phyloP scores from a whole-genome alignment of 176 grass and related monocot genomes.

The Raddia distichophylla region DNA sequence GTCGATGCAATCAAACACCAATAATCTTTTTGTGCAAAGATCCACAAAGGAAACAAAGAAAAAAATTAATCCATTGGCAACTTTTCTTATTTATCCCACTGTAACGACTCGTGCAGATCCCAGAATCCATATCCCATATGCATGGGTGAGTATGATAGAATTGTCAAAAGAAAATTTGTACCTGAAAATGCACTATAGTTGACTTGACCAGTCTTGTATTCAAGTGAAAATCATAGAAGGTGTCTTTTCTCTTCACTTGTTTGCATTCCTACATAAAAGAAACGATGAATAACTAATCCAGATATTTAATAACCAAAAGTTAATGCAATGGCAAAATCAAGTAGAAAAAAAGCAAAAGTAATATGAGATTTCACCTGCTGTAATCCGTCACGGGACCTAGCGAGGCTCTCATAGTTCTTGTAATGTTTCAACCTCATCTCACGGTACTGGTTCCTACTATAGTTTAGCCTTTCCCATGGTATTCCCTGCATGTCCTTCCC shows the following conservation, averaged over 20 bases:
- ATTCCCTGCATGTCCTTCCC: slow-evolving; percentile 71
- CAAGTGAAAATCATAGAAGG: slow-evolving; percentile 85
- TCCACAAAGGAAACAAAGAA: not conserved
- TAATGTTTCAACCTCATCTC: slow-evolving; percentile 61
- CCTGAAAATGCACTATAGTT: slow-evolving; percentile 98
- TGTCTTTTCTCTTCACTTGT: slow-evolving; percentile 47
- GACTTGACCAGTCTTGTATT: slow-evolving; percentile 73
- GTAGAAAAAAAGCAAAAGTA: not conserved
- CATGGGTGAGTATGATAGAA: slow-evolving; percentile 1
- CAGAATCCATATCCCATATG: not conserved
- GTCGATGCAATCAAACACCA: not conserved
- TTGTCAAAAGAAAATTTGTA: slow-evolving; percentile 37
- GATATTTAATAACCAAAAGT: not conserved
- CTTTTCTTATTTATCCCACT: not conserved
- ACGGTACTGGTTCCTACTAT: slow-evolving; percentile 55
- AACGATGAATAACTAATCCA: not conserved
- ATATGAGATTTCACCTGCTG: slow-evolving; percentile 17
- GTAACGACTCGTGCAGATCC: not conserved
- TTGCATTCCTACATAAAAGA: slow-evolving; percentile 53
- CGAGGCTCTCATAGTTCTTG: slow-evolving; percentile 54
- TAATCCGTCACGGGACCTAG: slow-evolving; percentile 6
- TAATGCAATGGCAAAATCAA: not conserved
- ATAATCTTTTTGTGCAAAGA: not conserved
- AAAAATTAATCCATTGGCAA: not conserved
- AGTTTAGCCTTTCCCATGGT: slow-evolving; percentile 64